Conservation (phyloP, 1,284 basidiomycete species). For the Ustilago loliicola region DNA sequence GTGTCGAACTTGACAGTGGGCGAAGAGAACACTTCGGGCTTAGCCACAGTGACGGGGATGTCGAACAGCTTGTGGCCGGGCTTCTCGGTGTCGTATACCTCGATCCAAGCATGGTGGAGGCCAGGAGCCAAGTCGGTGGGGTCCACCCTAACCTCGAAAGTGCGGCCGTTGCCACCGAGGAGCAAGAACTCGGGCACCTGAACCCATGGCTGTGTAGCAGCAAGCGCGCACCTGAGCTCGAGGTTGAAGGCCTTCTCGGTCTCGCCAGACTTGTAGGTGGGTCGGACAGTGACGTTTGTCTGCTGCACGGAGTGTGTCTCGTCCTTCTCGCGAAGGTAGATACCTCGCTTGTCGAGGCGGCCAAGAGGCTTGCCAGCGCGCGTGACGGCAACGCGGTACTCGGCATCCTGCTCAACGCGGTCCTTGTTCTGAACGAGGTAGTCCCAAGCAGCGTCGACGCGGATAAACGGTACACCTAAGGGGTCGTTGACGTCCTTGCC, state of each 20-base stretch:
- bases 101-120: slow-evolving; percentile 66
- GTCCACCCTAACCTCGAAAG: slow-evolving; percentile 70
- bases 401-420: slow-evolving; percentile 65
- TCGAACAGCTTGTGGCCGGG: slow-evolving; percentile 66
- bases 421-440: slow-evolving; percentile 67
- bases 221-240: slow-evolving; percentile 64
- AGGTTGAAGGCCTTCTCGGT: slow-evolving; percentile 67
- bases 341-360: slow-evolving; percentile 62
- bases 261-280: slow-evolving; percentile 64
- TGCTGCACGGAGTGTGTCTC: slow-evolving; percentile 65
- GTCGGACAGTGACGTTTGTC: slow-evolving; percentile 64
- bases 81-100: slow-evolving; percentile 64
- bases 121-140: slow-evolving; percentile 64
- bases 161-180: slow-evolving; percentile 69
- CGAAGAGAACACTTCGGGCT: slow-evolving; percentile 59
- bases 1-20: slow-evolving; percentile 59
- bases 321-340: slow-evolving; percentile 69
- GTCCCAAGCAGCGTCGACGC: slow-evolving; percentile 69
- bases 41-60: slow-evolving; percentile 70
- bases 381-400: slow-evolving; percentile 66
- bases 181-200: slow-evolving; percentile 64
- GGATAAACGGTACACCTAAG: slow-evolving; percentile 69
- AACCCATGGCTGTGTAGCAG: slow-evolving; percentile 66
- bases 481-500: slow-evolving; percentile 69
- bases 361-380: slow-evolving; percentile 65